Evolutionary conservation across 1,284 basidiomycete genomes (phyloP), one percentile per base, ranked within the genome.

Genomic region (Ustilago esculenta): DNA sequence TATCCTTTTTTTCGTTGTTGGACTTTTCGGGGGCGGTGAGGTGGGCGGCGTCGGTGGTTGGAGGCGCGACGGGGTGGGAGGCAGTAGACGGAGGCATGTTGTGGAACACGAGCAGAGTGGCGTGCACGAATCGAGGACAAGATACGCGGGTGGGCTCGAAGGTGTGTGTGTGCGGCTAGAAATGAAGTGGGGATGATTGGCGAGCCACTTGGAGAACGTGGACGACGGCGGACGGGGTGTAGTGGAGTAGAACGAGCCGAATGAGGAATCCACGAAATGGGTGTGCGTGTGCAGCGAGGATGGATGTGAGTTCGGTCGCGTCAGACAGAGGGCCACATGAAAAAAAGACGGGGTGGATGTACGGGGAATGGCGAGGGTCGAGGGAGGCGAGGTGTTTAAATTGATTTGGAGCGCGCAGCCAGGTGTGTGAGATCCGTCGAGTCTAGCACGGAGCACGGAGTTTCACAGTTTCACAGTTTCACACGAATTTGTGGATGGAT

Each of bases 381-480:
- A 41, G 15, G 25, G 39, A 54, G 54, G 58, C 54, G 37, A 61
- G 27, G 27, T 10, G 8, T 47, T 52, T 59, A 59, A 59, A 59
- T 59, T 34, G 44, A 35, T 42, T 52, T 34, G 33, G 24, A 18
- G 24, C 21, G 10, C 15, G 10, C 20, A 3, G 18, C 29, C 41
- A 8, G 9, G 23, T 40, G 41, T 65, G 61, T 65, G 50, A 65
- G 61, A 65, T 65, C 29, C 20, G 29, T 20, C 18, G 5, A 42
- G 41, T 39, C 61, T 57, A 58, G 61, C 61, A 64, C 61, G 61
- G 61, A 58, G 61, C 61, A 64, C 61, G 61, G 61, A 48, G 61
- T 57, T 64, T 55, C n/a, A 12, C 9, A n/a, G 23, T 14, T 15
- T n/a, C n/a, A n/a, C n/a, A n/a, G n/a, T n/a, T n/a, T n/a, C n/a